Conservation (phyloP, 2,329 filamentous ascomycete species). For the Fusarium drepaniforme region DNA sequence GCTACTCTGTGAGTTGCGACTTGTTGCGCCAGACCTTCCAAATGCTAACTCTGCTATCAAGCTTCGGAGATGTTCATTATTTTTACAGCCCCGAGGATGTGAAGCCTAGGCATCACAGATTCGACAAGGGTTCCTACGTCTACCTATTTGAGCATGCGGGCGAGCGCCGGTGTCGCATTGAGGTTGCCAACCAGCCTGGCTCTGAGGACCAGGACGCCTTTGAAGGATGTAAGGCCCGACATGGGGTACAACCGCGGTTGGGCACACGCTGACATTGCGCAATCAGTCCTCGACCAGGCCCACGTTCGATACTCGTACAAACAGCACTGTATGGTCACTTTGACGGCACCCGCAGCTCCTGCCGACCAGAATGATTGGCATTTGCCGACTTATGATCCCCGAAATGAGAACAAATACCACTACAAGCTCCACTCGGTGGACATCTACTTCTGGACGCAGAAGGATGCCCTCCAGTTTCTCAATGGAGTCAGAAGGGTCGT, state of each 20-base stretch:
- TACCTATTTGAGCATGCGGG: constrained; percentile 82
- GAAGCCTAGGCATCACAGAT: constrained; percentile 81
- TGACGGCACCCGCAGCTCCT: constrained; percentile 69
- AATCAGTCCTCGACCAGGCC: constrained; percentile 74
- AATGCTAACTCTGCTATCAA: constrained; percentile 50
- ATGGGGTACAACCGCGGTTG: constrained; percentile 11
- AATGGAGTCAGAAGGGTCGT: constrained; percentile 75
- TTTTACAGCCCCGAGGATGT: constrained; percentile 77
- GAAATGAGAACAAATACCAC: constrained; percentile 82
- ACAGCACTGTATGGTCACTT: constrained; percentile 77
- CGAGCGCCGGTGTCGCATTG: constrained; percentile 76
- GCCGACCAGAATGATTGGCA: constrained; percentile 76
- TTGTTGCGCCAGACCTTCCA: not conserved
- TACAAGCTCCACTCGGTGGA: constrained; percentile 82
- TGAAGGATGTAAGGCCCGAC: constrained; percentile 73
- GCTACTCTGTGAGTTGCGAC: constrained; percentile 60
- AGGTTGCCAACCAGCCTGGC: constrained; percentile 81
- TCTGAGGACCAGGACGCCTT: constrained; percentile 85
- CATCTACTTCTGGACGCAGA: constrained; percentile 83
- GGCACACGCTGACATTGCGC: constrained; percentile 21
- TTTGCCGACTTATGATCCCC: constrained; percentile 77
- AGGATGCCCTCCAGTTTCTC: constrained; percentile 78
- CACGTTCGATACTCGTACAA: constrained; percentile 79
- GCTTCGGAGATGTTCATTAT: constrained; percentile 84
- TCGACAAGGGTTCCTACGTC: constrained; percentile 83